A percentile compares a stretch with the other conserved stretches of the same genome.
Conservation (phyloP, 129 eudicot species). For the Silybum marianum region DNA sequence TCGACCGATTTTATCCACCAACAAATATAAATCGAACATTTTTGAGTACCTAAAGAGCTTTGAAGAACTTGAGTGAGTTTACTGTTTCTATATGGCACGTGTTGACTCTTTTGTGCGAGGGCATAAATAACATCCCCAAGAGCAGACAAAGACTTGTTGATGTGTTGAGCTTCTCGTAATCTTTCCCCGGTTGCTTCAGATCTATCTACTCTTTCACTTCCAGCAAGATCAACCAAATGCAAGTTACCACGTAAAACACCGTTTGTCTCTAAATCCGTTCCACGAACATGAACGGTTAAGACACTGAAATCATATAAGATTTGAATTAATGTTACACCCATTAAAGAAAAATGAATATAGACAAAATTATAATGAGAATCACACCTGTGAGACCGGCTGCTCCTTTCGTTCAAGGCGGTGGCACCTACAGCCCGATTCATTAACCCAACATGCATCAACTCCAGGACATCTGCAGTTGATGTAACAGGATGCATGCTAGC, state of each 20-base stretch:
- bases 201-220: conserved; percentile 87
- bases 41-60: conserved; percentile 68
- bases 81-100: conserved; percentile 92
- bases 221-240: conserved; percentile 92
- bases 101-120: conserved; percentile 75
- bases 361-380: not conserved
- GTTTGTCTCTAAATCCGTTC: conserved; percentile 68
- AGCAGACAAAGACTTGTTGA: conserved; percentile 86
- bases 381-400: conserved; percentile 95
- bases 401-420: conserved; percentile 89
- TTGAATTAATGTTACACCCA: not conserved
- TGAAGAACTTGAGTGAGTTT: conserved; percentile 91
- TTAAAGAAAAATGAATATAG: not conserved
- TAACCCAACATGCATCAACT: conserved; percentile 77
- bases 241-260: conserved; percentile 73
- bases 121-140: conserved; percentile 92
- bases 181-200: conserved; percentile 89
- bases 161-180: conserved; percentile 84
- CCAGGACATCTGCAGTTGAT: conserved; percentile 74
- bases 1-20: not conserved
- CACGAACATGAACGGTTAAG: conserved; percentile 84
- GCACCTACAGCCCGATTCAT: conserved; percentile 90
- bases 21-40: not conserved
- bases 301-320: conserved; percentile 47
- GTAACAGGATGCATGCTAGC: conserved; percentile 88